Conservation (phyloP, 2,329 filamentous ascomycete genomes). For the Aureobasidium sp. region DNA sequence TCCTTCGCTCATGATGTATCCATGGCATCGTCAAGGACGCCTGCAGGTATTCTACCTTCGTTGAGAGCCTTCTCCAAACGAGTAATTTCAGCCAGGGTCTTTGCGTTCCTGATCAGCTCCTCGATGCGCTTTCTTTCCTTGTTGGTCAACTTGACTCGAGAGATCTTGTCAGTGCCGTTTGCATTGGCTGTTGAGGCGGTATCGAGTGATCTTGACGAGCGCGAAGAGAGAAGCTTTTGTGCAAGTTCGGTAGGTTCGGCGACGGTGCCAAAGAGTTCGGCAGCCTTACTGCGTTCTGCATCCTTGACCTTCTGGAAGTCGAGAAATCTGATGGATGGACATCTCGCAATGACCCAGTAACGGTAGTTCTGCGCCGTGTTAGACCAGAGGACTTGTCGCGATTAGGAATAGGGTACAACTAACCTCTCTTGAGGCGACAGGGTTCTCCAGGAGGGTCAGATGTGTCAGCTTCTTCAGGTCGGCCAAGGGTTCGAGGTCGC, state of each 20-base stretch:
- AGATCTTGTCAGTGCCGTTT: constrained; percentile 30
- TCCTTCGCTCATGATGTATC: constrained; percentile 25
- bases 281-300: constrained; percentile 66
- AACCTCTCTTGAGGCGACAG: constrained; percentile 87
- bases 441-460: constrained; percentile 76
- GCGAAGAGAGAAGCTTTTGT: constrained; percentile 73
- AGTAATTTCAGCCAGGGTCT: constrained; percentile 82
- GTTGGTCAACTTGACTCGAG: constrained; percentile 56
- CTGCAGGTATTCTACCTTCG: constrained; percentile 69
- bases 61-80: constrained; percentile 84
- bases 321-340: constrained; percentile 76
- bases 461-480: constrained; percentile 65
- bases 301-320: constrained; percentile 91
- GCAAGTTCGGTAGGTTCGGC: constrained; percentile 75
- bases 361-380: constrained; percentile 66
- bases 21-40: constrained; percentile 25
- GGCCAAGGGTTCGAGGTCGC: constrained; percentile 74
- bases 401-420: constrained; percentile 25
- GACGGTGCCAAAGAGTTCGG: constrained; percentile 66
- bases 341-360: constrained; percentile 82
- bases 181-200: constrained; percentile 37
- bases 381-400: neutral
- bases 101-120: constrained; percentile 80
- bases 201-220: constrained; percentile 61
- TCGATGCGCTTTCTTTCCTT: constrained; percentile 79